Evolutionary conservation across 345 rosid genomes (phyloP).

Genomic region (Heritiera fomes): DNA sequence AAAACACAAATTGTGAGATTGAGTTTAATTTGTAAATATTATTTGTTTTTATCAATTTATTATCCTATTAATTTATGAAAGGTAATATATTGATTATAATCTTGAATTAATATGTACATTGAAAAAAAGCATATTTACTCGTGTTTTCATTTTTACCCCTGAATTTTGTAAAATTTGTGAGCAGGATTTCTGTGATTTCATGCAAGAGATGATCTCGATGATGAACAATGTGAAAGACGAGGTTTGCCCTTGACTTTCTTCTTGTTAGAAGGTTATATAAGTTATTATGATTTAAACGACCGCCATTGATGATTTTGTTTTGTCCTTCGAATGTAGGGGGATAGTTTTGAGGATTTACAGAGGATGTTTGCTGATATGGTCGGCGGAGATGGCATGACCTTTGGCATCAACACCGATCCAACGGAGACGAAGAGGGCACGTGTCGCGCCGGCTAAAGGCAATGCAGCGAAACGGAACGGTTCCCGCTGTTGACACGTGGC

Average conservation of each 20-base stretch:
- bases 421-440: constrained; percentile 49
- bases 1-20: too few species aligned
- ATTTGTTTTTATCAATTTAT: too few species aligned
- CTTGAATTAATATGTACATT: too few species aligned
- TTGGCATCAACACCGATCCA: constrained; percentile 29
- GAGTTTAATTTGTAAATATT: too few species aligned
- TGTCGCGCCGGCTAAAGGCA: constrained; percentile 36
- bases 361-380: constrained; percentile 87
- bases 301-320: neutral
- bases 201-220: constrained; percentile 95
- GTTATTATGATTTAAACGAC: neutral
- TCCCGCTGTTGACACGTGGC: constrained; percentile 36
- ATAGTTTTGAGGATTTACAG: constrained; percentile 85
- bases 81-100: too few species aligned
- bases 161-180: neutral
- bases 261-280: neutral
- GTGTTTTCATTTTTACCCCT: neutral
- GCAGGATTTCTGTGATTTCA: constrained; percentile 80
- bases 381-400: constrained; percentile 47
- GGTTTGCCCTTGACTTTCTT: constrained; percentile 31
- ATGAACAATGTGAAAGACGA: constrained; percentile 83
- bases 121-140: too few species aligned
- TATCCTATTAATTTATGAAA: too few species aligned
- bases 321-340: constrained; percentile 41
- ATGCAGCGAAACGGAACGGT: constrained; percentile 38